phyloP scores from a whole-genome alignment of 305 asterid species.

The Fraxinus latifolia region DNA sequence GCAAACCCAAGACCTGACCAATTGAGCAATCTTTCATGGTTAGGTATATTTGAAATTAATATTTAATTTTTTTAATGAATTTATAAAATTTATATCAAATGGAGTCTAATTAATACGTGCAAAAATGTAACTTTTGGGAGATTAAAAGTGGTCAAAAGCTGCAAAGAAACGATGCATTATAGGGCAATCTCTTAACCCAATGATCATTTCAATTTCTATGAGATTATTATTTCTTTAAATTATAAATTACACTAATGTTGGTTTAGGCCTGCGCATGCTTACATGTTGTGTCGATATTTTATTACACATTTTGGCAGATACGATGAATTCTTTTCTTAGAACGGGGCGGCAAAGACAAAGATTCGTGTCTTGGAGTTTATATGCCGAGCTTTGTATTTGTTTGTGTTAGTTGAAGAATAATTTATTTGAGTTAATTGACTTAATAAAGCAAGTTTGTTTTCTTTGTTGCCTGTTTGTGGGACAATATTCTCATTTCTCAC shows the following conservation, averaged over 20 bases:
- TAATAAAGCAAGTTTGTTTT: conserved; percentile 35
- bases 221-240: conserved; percentile 20
- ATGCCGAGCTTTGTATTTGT: conserved; percentile 29
- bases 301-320: conserved; percentile 28
- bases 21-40: too few relatives aligned
- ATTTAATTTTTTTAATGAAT: neutral
- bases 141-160: conserved; percentile 40
- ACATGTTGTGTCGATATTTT: conserved; percentile 22
- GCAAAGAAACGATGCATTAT: conserved; percentile 19
- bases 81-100: neutral
- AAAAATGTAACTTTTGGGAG: conserved; percentile 22
- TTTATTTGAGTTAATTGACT: conserved; percentile 29
- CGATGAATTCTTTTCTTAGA: conserved; percentile 30
- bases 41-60: neutral
- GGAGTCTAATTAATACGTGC: conserved; percentile 28
- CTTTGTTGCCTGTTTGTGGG: conserved; percentile 19
- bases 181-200: conserved; percentile 34
- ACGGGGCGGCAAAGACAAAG: conserved; percentile 64
- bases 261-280: conserved; percentile 50
- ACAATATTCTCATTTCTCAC: conserved; percentile 30
- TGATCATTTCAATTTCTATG: conserved; percentile 34
- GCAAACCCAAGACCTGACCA: too few relatives aligned
- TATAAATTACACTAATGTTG: conserved; percentile 14
- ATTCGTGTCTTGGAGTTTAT: conserved; percentile 44
- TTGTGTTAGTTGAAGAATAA: neutral